Evolutionary conservation across 129 eudicot species (phyloP).

Genomic region (Apium graveolens): DNA sequence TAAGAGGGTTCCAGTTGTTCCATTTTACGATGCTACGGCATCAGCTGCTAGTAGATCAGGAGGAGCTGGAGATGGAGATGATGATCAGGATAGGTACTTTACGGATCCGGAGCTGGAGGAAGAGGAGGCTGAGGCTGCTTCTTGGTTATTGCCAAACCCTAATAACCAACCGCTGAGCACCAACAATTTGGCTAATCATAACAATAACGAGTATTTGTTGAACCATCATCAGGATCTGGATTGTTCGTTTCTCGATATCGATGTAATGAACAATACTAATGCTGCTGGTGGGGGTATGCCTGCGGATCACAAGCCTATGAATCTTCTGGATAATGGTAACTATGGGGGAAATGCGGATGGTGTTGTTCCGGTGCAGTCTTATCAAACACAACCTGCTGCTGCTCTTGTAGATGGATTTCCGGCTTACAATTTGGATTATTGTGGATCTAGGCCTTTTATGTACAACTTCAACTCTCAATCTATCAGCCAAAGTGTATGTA

Average conservation of each 20-base stretch:
- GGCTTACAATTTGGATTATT: slow-evolving; percentile 44
- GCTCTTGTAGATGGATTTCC: slow-evolving; percentile 66
- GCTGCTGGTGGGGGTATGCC: slow-evolving; percentile 8
- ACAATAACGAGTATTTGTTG: slow-evolving; percentile 32
- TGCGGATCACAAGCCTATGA: slow-evolving; percentile 35
- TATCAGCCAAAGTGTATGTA: slow-evolving; percentile 86
- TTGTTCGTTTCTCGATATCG: slow-evolving; percentile 51
- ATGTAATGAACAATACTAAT: slow-evolving; percentile 10
- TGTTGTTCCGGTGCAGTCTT: slow-evolving; percentile 64
- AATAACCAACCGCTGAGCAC: slow-evolving; percentile 10
- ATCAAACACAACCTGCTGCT: slow-evolving; percentile 16
- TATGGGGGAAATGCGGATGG: slow-evolving; percentile 40
- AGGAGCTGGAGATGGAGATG: slow-evolving; percentile 2
- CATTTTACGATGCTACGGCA: slow-evolving; percentile 46
- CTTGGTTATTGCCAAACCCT: slow-evolving; percentile 59
- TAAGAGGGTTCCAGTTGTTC: slow-evolving; percentile 61
- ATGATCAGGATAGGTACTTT: slow-evolving; percentile 17
- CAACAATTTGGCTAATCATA: slow-evolving; percentile 5
- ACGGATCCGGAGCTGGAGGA: slow-evolving; percentile 33
- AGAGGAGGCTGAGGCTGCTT: slow-evolving; percentile 80
- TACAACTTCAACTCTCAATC: slow-evolving; percentile 70
- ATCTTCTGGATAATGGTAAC: slow-evolving; percentile 18
- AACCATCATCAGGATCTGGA: slow-evolving; percentile 27
- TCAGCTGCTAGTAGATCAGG: slow-evolving; percentile 1
- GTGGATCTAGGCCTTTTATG: slow-evolving; percentile 65